Evolutionary conservation across 306 rosid species (phyloP).

Genomic region (Geum urbanum): DNA sequence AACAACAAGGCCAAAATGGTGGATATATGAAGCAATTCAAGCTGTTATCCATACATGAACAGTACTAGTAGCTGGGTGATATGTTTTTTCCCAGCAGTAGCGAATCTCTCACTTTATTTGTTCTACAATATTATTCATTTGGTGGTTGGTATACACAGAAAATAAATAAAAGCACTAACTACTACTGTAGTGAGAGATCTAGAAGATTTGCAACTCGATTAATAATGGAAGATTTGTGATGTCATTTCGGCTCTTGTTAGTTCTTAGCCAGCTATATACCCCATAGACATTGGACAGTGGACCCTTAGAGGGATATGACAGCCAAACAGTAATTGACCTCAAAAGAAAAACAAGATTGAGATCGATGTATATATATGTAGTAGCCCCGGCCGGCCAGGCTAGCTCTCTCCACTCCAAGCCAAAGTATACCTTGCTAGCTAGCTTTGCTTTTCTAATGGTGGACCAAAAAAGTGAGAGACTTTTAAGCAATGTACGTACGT

Average conservation of each 20-base stretch:
- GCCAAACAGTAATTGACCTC: background rate
- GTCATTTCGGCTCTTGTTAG: conserved; percentile 16
- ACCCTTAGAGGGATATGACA: background rate
- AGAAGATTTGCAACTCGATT: conserved; percentile 7
- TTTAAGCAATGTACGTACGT: conserved; percentile 27
- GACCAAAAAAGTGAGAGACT: conserved; percentile 17
- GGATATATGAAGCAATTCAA: background rate
- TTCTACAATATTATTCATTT: background rate
- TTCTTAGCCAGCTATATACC: background rate
- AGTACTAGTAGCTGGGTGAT: background rate
- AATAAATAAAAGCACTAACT: background rate
- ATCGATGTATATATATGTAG: background rate
- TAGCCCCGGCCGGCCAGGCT: background rate
- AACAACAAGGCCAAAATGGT: background rate
- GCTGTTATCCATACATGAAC: background rate
- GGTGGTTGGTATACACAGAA: background rate
- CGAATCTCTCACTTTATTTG: background rate
- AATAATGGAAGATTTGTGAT: conserved; percentile 20
- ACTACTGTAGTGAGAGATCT: background rate
- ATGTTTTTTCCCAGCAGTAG: background rate
- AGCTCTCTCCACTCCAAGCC: background rate
- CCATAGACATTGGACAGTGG: background rate
- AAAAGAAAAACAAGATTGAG: background rate
- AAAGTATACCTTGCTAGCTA: conserved; percentile 2
- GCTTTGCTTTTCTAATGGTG: background rate